phyloP scores from a whole-genome alignment of 2,329 filamentous ascomycete genomes.

The Fusarium nygamai region DNA sequence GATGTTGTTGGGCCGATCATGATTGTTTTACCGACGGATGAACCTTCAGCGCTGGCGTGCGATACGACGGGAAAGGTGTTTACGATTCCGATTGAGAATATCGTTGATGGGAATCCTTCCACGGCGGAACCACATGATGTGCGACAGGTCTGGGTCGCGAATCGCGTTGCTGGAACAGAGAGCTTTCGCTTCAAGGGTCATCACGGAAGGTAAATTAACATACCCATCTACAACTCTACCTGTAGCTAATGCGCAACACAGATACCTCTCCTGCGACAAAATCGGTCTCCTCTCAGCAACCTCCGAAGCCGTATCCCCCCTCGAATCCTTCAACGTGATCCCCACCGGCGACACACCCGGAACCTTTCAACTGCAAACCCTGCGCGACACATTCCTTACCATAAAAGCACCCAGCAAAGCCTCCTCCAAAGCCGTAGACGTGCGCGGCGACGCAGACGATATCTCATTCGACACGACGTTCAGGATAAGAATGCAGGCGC shows the following conservation, averaged over 20 bases:
- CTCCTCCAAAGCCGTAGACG: conserved; percentile 65
- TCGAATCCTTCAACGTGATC: conserved; percentile 82
- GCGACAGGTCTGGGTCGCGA: conserved; percentile 93
- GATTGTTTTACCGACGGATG: conserved; percentile 80
- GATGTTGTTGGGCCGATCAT: conserved; percentile 87
- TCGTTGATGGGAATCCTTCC: conserved; percentile 82
- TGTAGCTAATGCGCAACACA: conserved; percentile 48
- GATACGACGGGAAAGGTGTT: conserved; percentile 91
- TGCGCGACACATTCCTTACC: conserved; percentile 75
- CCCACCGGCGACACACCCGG: conserved; percentile 71
- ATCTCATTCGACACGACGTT: conserved; percentile 77
- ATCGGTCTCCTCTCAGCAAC: conserved; percentile 80
- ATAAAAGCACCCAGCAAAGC: conserved; percentile 64
- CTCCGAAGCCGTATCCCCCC: conserved; percentile 81
- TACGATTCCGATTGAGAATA: conserved; percentile 82
- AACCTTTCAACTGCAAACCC: conserved; percentile 79
- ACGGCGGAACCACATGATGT: conserved; percentile 96
- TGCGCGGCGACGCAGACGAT: conserved; percentile 78
- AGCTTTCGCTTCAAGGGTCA: conserved; percentile 88
- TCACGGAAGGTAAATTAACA: conserved; percentile 74
- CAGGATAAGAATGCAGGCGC: conserved; percentile 90
- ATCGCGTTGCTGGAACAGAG: conserved; percentile 82
- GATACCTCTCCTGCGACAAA: conserved; percentile 87
- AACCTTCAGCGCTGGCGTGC: conserved; percentile 80
- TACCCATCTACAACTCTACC: rapidly evolving